Base-by-base conservation (phyloP, 495 filamentous ascomycete genomes). In the Penicillium herquei region DNA sequence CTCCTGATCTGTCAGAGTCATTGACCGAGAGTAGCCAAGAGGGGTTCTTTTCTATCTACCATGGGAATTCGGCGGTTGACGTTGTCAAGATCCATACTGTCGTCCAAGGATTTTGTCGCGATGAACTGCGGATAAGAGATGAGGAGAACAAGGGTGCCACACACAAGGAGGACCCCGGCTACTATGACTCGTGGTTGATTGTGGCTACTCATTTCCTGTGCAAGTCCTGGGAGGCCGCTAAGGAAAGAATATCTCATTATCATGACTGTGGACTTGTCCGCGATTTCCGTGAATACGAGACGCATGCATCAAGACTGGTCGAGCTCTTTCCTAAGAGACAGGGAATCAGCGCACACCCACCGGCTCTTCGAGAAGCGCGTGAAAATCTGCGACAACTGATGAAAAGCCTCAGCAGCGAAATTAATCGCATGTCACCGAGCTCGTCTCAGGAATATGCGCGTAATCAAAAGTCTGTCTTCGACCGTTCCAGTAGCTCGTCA, bases 71-170 rank as follows among this genome's bases (percentile, higher is more conserved):
- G 9, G 56, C 58, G 1, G 80, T 90, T 17, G 89, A 92, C 49
- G 79, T 91, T 34, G 77, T 93, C 33, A 84, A 87, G 33, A 78
- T 93, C 40, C 89, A 92, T 65, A 86, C 82, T 33, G 88, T 93
- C 1, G 87, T 92, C 6, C 90, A 93, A 63, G 86, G 82, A 0
- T 91, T 92, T 51, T 90, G 89, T 55, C 81, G 87, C 14, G 87
- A 90, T 60, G 79, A 82, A 18, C 70, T 94, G 4, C 78, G 78
- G 17, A 78, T 81, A 49, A 72, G 65, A 57, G 77, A 84, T 35
- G 74, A 77, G 9, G 75, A 86, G 18, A 69, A 80, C 7, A 72
- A 64, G 52, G 67, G 67, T 44, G 30, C 50, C 26, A 33, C 50
- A n/a, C 46, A 12, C 18, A 65, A 49, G 10, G 44, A 57, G n/a